A percentile compares a stretch with the other conserved stretches of the same genome.
phyloP scores from a whole-genome alignment of 2,329 filamentous ascomycete species.

The Verruconis gallopava region DNA sequence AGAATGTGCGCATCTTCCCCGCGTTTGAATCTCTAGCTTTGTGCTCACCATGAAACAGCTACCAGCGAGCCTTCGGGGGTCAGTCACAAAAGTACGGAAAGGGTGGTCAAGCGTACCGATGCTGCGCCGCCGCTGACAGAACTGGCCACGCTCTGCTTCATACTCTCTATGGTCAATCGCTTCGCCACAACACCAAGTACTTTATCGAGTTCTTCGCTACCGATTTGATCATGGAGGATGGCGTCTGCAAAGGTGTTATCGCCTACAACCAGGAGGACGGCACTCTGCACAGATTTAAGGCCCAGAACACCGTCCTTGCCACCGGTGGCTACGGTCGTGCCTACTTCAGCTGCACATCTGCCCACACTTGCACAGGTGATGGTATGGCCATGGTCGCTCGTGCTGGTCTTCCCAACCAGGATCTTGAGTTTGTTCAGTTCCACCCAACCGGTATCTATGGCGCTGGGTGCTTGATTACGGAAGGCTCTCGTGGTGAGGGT shows the following conservation, averaged over 20 bases:
- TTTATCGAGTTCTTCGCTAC: constrained; percentile 99
- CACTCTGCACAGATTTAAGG: constrained; percentile 90
- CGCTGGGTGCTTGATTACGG: constrained; percentile 93
- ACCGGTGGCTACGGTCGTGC: constrained; percentile 96
- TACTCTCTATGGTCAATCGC: constrained; percentile 94
- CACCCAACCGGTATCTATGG: constrained; percentile 99
- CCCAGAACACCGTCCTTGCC: constrained; percentile 91
- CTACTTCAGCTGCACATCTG: constrained; percentile 97
- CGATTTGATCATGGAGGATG: constrained; percentile 94
- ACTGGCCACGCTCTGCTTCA: constrained; percentile 96
- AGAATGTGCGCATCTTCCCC: constrained; percentile 54
- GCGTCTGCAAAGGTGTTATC: constrained; percentile 89
- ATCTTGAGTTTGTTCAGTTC: constrained; percentile 99
- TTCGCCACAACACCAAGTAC: constrained; percentile 98
- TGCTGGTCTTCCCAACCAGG: constrained; percentile 95
- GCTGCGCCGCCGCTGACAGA: constrained; percentile 89
- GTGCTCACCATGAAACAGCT: constrained; percentile 36
- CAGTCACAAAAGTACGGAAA: constrained; percentile 92
- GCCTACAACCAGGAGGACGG: constrained; percentile 99
- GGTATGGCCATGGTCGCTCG: constrained; percentile 99
- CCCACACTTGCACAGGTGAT: constrained; percentile 96
- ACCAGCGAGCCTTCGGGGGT: constrained; percentile 97
- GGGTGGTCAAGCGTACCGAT: constrained; percentile 95
- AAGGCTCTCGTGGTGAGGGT: constrained; percentile 95
- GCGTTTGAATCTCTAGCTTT: not conserved